Evolutionary conservation across 129 eudicot genomes (phyloP).

Genomic region (sunflower (Helianthus annuus)): HanXRQr2.0-SUNRISE NC_035434.2:54802173-54802672

Average conservation of each 20-base stretch:
- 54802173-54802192: constrained; percentile 54
- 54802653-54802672: background rate
- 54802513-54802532: too few relatives aligned
- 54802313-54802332: constrained; percentile 40
- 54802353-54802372: constrained; percentile 61
- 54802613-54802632: background rate
- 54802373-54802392: constrained; percentile 45
- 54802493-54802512: too few relatives aligned
- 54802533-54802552: too few relatives aligned
- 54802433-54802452: too few relatives aligned
- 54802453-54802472: too few relatives aligned
- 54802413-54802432: too few relatives aligned
- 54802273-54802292: constrained; percentile 17
- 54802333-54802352: constrained; percentile 45
- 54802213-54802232: background rate
- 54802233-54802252: background rate
- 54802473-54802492: too few relatives aligned
- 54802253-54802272: background rate
- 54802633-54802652: background rate
- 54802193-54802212: too few relatives aligned
- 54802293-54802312: constrained; percentile 71
- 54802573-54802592: too few relatives aligned
- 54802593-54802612: too few relatives aligned
- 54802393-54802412: background rate
- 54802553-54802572: too few relatives aligned